Conservation (phyloP, 2,329 filamentous ascomycete genomes). For the Botryotinia calthae region DNA sequence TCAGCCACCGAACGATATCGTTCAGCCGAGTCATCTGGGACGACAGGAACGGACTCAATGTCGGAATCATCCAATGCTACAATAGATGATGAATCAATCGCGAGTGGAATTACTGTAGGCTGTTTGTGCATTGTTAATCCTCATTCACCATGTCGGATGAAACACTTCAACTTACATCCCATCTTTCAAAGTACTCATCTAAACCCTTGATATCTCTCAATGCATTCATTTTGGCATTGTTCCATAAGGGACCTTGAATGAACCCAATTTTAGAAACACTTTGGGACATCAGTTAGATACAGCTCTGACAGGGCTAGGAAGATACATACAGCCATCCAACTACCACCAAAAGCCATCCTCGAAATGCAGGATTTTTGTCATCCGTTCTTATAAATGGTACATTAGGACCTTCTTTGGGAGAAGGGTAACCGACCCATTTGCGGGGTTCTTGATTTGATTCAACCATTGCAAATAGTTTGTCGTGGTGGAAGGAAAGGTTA, state of each 20-base stretch:
- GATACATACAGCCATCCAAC: slow-evolving; percentile 58
- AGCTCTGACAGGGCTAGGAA: background rate
- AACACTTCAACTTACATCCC: slow-evolving; percentile 45
- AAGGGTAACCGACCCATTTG: slow-evolving; percentile 31
- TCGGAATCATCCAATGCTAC: slow-evolving; percentile 40
- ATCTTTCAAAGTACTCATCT: slow-evolving; percentile 45
- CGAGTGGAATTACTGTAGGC: slow-evolving; percentile 57
- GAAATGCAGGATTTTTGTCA: slow-evolving; percentile 67
- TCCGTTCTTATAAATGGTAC: slow-evolving; percentile 47
- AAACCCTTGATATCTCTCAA: slow-evolving; percentile 49
- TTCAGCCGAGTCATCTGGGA: slow-evolving; percentile 44
- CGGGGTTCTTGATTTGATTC: background rate
- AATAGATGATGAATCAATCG: slow-evolving; percentile 28
- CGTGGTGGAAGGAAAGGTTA: background rate
- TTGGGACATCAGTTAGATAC: background rate
- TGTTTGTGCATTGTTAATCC: slow-evolving; percentile 32
- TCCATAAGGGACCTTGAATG: slow-evolving; percentile 66
- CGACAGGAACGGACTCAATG: slow-evolving; percentile 43
- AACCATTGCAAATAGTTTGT: slow-evolving; percentile 1
- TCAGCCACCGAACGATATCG: slow-evolving; percentile 71
- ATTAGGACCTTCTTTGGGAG: slow-evolving; percentile 32
- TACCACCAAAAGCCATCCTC: slow-evolving; percentile 61
- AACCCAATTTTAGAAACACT: slow-evolving; percentile 57
- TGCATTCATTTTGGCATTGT: slow-evolving; percentile 58
- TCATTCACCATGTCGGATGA: background rate